phyloP scores from a whole-genome alignment of 2,329 filamentous ascomycete species.

The Coniochaeta prunicola region DNA sequence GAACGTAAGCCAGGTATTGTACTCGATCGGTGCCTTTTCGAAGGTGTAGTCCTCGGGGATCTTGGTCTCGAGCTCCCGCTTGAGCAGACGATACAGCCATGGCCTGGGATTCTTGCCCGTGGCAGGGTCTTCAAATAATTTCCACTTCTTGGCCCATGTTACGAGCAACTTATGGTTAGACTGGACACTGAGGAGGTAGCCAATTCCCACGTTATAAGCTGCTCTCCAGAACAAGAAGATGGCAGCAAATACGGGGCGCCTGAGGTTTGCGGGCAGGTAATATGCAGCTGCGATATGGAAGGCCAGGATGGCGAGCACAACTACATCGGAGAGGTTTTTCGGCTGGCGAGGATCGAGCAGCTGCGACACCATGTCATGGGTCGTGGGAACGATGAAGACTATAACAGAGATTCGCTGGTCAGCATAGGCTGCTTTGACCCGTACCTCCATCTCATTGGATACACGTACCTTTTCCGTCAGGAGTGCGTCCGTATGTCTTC shows the following conservation, averaged over 20 bases:
- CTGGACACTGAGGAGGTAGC: slow-evolving; percentile 79
- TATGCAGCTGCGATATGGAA: slow-evolving; percentile 69
- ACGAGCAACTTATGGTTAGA: slow-evolving; percentile 83
- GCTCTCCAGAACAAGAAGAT: slow-evolving; percentile 90
- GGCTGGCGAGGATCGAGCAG: slow-evolving; percentile 89
- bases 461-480: slow-evolving; percentile 77
- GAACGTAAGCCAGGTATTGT: slow-evolving; percentile 98
- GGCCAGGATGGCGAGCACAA: slow-evolving; percentile 72
- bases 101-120: slow-evolving; percentile 79
- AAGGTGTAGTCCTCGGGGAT: slow-evolving; percentile 92
- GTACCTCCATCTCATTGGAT: background rate
- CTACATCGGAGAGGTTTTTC: slow-evolving; percentile 83
- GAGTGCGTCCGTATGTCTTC: slow-evolving; percentile 87
- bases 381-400: slow-evolving; percentile 95
- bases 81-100: slow-evolving; percentile 74
- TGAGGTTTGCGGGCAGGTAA: slow-evolving; percentile 59
- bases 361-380: slow-evolving; percentile 98
- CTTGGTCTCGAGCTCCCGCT: slow-evolving; percentile 87
- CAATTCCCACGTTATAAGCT: slow-evolving; percentile 91
- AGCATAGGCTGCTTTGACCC: slow-evolving; percentile 1
- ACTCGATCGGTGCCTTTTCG: slow-evolving; percentile 88
- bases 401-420: slow-evolving; percentile 4
- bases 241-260: slow-evolving; percentile 70
- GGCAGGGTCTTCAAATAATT: slow-evolving; percentile 76
- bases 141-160: slow-evolving; percentile 78